Base-by-base conservation (phyloP, 257 asterid genomes). In the Solanum etuberosum region DNA sequence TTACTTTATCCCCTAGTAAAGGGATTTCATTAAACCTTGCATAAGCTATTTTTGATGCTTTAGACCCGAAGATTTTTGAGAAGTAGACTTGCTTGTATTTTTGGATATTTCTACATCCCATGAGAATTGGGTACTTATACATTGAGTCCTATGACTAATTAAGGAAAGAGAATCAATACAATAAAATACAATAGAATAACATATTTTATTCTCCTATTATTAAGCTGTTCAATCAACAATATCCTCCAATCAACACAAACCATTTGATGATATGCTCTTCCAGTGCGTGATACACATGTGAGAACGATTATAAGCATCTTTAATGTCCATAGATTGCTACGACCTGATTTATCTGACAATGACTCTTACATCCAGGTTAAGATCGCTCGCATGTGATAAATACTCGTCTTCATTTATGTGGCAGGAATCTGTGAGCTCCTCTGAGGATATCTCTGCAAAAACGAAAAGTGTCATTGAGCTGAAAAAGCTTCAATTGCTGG, bases 401-500 rank as follows among this genome's bases (percentile, higher is more conserved):
- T 43, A n/a, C 82, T 77, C 31, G 35, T 61, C 80, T 13, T 37
- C 65, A 46, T 86, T 70, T 29, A 68, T 54, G 77, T 87, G 90
- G 86, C 94, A 97, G 99, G 98, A 95, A 87, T 91, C 89, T 89
- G 98, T 95, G 88, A 94, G 97, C 92, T 96, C 98, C 61, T 97
- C 99, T 35, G 98, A 94, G 89, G 95, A 97, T 90, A 95, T 93
- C 68, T 96, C 94, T 87, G 98, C 98, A 21, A 97, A 97, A 91
- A 97, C 99, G 25, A 97, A 92, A 91, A 97, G 99, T 90, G 98
- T 97, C 83, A 97, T 97, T 90, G 99, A 97, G 88, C 87, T 96
- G 94, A 97, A 97, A 91, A 96, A 97, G 92, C 97, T 97, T 84
- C 98, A 97, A 94, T 91, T 97, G 93, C 92, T 97, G 93, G 98